Evolutionary conservation across 352 stramenopile genomes (phyloP).

Genomic region (Pythium utonaiense): DNA sequence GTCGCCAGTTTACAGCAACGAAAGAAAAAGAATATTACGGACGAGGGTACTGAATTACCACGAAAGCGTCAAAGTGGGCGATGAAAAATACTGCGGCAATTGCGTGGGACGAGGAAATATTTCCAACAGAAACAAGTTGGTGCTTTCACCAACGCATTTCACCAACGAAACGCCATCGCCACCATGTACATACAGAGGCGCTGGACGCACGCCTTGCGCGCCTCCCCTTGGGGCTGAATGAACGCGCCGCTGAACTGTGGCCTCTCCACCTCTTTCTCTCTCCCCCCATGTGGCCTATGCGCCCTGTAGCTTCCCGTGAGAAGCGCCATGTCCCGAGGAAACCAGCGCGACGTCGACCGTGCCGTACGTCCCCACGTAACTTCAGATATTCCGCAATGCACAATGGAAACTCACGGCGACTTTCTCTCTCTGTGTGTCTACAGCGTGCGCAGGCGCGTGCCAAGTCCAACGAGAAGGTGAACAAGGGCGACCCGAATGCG

Average conservation of each 20-base stretch:
- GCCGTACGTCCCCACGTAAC: slow-evolving; percentile 34
- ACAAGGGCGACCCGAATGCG: slow-evolving; percentile 45
- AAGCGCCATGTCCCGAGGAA: slow-evolving; percentile 60
- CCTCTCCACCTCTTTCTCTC: background rate
- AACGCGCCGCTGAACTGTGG: background rate
- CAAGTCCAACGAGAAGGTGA: slow-evolving; percentile 34
- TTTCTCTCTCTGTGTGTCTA: slow-evolving; percentile 8
- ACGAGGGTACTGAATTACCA: background rate
- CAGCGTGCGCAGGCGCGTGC: slow-evolving; percentile 64
- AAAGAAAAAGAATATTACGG: slow-evolving; percentile 1
- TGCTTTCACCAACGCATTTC: background rate
- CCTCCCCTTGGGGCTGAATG: background rate
- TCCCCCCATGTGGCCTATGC: background rate
- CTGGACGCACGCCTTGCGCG: background rate
- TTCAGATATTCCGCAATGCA: slow-evolving; percentile 9
- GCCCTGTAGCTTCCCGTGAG: background rate
- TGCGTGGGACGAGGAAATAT: background rate
- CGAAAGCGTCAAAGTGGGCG: background rate
- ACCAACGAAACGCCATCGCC: background rate
- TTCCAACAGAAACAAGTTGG: background rate
- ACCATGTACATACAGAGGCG: background rate
- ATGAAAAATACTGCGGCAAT: background rate
- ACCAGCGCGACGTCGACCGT: slow-evolving; percentile 71
- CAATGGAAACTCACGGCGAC: background rate
- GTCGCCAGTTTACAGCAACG: no score